Percentiles rank a stretch among this genome's conserved stretches.
phyloP scores from a whole-genome alignment of 2,329 filamentous ascomycete genomes.

The Botrytis fragariae region DNA sequence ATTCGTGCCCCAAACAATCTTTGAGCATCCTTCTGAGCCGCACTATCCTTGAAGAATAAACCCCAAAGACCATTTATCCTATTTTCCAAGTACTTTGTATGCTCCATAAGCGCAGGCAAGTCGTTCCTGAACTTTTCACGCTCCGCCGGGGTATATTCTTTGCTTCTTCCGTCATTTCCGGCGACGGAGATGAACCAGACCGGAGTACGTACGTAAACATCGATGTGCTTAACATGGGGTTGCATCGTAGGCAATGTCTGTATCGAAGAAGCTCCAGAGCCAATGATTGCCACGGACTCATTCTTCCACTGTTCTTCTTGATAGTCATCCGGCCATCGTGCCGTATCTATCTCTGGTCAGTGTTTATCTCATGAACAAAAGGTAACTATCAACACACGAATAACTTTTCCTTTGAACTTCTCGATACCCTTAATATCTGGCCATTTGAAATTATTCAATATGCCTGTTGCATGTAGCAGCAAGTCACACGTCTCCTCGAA shows the following conservation, averaged over 20 bases:
- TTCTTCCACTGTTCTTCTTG: slow-evolving; percentile 32
- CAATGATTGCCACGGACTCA: slow-evolving; percentile 41
- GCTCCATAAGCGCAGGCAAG: slow-evolving; percentile 34
- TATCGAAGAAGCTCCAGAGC: slow-evolving; percentile 42
- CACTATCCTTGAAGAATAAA: slow-evolving; percentile 44
- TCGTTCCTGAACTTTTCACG: slow-evolving; percentile 44
- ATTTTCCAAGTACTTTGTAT: slow-evolving; percentile 34
- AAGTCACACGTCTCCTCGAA: slow-evolving; percentile 33
- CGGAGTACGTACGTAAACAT: slow-evolving; percentile 50
- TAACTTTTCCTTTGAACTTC: slow-evolving; percentile 46
- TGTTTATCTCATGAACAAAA: neutral
- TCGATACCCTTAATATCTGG: slow-evolving; percentile 48
- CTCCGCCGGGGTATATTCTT: slow-evolving; percentile 45
- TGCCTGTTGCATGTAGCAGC: slow-evolving; percentile 31
- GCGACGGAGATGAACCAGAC: slow-evolving; percentile 49
- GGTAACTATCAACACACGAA: slow-evolving; percentile 39
- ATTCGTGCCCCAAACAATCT: slow-evolving; percentile 44
- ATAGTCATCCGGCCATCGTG: slow-evolving; percentile 43
- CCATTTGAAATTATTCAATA: slow-evolving; percentile 42
- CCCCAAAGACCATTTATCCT: slow-evolving; percentile 49
- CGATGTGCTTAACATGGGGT: slow-evolving; percentile 45
- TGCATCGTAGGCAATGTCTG: slow-evolving; percentile 42
- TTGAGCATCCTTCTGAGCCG: slow-evolving; percentile 42
- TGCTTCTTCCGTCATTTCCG: slow-evolving; percentile 46
- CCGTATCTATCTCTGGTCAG: slow-evolving; percentile 40